Base-by-base conservation (phyloP, 129 eudicot species). In the Saussurea involucrata region DNA sequence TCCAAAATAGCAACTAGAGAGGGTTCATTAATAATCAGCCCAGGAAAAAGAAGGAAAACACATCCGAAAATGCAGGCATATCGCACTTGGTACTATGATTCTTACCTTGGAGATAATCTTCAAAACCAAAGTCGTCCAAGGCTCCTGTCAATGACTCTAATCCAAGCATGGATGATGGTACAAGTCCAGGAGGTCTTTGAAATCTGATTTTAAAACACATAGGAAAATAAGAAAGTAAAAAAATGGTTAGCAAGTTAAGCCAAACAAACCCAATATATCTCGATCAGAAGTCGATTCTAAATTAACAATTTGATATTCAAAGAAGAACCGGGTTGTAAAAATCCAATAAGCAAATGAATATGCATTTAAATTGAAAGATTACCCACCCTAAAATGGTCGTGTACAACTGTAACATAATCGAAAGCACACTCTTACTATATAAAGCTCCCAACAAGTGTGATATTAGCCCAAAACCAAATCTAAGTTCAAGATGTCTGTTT, bases 141-240 rank as follows among this genome's bases (percentile, higher is more conserved):
- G 66, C 81, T 79, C 96, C 96, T 9, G 96, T 87, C 49, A 80
- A 18, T 18, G 92, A 85, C 64, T 90, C 96, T 66, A 87, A 76
- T 24, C 95, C 95, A 63, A 90, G 77, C 83, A 90, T 83, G 5
- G 96, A 90, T 40, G 96, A 90, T 63, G 96, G 82, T 71, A 90
- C 74, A 22, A 84, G 83, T 17, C 96, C 96, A 49, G 92, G 92
- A 61, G 96, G 90, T 78, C 92, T 87, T 79, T 90, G 96, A 76
- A 90, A 87, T 80, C 96, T 90, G 86, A 72, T 60, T 60, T 57
- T 60, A 60, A 60, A 60, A 60, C 27, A 21, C 28, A 60, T 9
- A 60, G 28, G 4, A 60, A 60, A 60, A 53, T 53, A 53, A 53
- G 61, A 49, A 49, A 49, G 22, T 49, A 49, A 4, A 17, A 49